Conservation (phyloP, 2,329 filamentous ascomycete genomes). For the Phialocephala subalpina region DNA sequence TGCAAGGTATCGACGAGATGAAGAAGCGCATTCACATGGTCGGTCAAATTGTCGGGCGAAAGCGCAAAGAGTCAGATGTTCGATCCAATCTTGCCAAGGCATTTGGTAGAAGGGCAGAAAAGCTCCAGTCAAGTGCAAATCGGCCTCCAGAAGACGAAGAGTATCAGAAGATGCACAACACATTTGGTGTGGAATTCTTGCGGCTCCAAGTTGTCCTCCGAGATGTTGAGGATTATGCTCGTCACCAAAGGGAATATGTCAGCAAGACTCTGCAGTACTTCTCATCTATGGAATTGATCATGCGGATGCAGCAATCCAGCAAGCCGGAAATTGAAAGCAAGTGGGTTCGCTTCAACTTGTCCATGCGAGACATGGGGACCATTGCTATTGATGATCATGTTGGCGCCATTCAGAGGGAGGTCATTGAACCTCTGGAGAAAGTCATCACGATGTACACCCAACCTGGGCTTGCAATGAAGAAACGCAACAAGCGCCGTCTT, state of each 20-base stretch:
- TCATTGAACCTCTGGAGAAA: constrained; percentile 84
- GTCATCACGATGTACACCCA: constrained; percentile 83
- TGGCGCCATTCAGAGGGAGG: constrained; percentile 76
- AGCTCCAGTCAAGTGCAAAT: constrained; percentile 60
- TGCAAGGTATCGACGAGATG: constrained; percentile 90
- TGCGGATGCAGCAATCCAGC: constrained; percentile 77
- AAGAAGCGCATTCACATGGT: constrained; percentile 96
- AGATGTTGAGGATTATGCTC: constrained; percentile 92
- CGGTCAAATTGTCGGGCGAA: constrained; percentile 83
- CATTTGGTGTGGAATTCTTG: constrained; percentile 91
- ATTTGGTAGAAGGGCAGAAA: constrained; percentile 75
- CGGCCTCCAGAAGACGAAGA: constrained; percentile 77
- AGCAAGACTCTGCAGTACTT: constrained; percentile 83
- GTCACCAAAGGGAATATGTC: constrained; percentile 82
- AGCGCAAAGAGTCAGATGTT: constrained; percentile 89
- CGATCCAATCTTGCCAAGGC: constrained; percentile 86
- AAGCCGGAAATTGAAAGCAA: constrained; percentile 91
- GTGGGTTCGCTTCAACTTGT: constrained; percentile 90
- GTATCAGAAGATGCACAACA: constrained; percentile 83
- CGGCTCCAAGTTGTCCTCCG: constrained; percentile 85
- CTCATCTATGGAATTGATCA: constrained; percentile 82
- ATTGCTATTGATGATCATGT: constrained; percentile 86
- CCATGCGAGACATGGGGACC: constrained; percentile 84
- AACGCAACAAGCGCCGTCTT: constrained; percentile 89
- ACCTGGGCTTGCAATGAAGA: constrained; percentile 89